These are phyloP conservation scores for Crithidia fasciculata DNA, from an alignment of 208 protist species.

Conservation along the genomic window DNA sequence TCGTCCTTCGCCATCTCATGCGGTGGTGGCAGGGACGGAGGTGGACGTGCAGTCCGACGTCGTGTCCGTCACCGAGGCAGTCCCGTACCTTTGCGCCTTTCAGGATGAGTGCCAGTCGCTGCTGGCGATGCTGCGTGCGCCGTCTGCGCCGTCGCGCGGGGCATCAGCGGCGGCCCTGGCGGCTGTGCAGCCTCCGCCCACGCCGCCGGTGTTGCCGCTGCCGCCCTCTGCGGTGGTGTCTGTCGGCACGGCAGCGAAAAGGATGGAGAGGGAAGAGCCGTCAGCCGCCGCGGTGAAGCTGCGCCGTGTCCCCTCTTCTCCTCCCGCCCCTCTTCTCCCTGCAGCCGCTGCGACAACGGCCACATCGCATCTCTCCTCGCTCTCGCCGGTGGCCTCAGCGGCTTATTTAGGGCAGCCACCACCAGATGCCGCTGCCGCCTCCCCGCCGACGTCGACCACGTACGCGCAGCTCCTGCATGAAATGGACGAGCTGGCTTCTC, in stretches of 20 bases:
- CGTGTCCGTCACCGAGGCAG: conserved; percentile 12
- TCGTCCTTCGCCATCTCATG: no score
- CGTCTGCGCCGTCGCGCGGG: not conserved
- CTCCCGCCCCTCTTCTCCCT: not conserved
- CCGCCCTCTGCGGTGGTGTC: not conserved
- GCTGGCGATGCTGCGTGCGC: conserved; percentile 26
- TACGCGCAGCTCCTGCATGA: conserved; percentile 33
- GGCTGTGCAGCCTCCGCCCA: conserved; percentile 1
- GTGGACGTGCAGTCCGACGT: conserved; percentile 30
- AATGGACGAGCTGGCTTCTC: conserved; percentile 25
- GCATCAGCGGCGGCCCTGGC: conserved; percentile 1
- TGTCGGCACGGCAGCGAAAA: no score
- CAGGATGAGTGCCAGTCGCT: conserved; percentile 41
- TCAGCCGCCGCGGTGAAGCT: no score
- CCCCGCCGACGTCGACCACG: conserved; percentile 17
- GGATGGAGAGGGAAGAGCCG: no score
- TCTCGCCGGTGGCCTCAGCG: not conserved
- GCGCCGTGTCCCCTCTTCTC: not conserved
- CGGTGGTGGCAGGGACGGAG: conserved; percentile 14
- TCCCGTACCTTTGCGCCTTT: conserved; percentile 35
- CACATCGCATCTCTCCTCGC: not conserved
- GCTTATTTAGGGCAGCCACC: not conserved
- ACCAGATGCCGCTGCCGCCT: not conserved
- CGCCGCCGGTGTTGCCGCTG: not conserved
- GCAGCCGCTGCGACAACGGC: not conserved